These are phyloP conservation scores for Oldenlandia corymbosa DNA, from an alignment of 257 asterid genomes.

Conservation along the genomic window DNA sequence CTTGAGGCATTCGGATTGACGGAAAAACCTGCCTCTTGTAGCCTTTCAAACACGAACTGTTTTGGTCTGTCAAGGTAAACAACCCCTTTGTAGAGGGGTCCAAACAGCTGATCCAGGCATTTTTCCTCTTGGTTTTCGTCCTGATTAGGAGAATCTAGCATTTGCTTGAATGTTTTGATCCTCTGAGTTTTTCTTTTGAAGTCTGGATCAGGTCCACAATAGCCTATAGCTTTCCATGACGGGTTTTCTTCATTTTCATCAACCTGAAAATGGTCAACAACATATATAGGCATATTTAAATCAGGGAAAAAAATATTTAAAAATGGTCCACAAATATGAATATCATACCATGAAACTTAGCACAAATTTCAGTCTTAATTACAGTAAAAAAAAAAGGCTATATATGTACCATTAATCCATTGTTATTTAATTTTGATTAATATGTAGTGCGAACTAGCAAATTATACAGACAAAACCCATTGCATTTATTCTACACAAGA, in stretches of 20 bases:
- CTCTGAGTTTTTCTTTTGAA: slow-evolving; percentile 12
- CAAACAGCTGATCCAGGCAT: slow-evolving; percentile 28
- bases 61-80: slow-evolving; percentile 31
- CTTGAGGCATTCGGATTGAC: slow-evolving; percentile 14
- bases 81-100: slow-evolving; percentile 50
- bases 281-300: background rate
- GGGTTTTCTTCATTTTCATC: slow-evolving; percentile 51
- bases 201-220: slow-evolving; percentile 63
- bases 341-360: no score
- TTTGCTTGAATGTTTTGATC: slow-evolving; percentile 11
- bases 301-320: no score
- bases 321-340: no score
- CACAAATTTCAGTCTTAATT: no score
- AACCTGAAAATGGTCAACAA: slow-evolving; percentile 30
- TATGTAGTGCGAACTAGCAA: no score
- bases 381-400: no score
- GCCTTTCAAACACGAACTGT: slow-evolving; percentile 20
- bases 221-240: slow-evolving; percentile 84
- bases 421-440: no score
- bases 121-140: slow-evolving; percentile 17
- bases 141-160: slow-evolving; percentile 10
- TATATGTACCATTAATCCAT: no score
- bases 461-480: no score
- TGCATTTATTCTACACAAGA: no score
- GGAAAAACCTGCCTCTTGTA: slow-evolving; percentile 38